phyloP scores from a whole-genome alignment of 371 early-diverging fungal species.

The Rhizomucor pusillus region DNA sequence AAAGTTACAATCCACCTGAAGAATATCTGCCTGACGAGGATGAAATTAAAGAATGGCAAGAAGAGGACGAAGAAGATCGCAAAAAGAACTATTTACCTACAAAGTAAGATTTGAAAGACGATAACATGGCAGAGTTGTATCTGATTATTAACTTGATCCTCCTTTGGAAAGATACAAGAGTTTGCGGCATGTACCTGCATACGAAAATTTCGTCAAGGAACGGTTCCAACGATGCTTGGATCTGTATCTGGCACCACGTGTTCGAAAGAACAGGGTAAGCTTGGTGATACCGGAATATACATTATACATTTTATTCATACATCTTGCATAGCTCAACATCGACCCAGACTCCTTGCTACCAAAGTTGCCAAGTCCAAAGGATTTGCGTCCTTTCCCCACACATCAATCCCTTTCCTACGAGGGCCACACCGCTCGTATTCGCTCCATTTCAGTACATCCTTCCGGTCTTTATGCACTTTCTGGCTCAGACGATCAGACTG shows the following conservation, averaged over 20 bases:
- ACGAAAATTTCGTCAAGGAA: slow-evolving; percentile 85
- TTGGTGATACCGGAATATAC: background rate
- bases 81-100: slow-evolving; percentile 82
- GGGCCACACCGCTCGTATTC: slow-evolving; percentile 82
- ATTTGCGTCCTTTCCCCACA: slow-evolving; percentile 94
- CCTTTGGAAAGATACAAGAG: slow-evolving; percentile 42
- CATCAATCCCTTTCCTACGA: slow-evolving; percentile 71
- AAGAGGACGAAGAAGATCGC: slow-evolving; percentile 76
- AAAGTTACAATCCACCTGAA: slow-evolving; percentile 97
- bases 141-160: too few relatives aligned
- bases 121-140: background rate
- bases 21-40: slow-evolving; percentile 88
- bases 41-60: slow-evolving; percentile 79
- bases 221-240: slow-evolving; percentile 95
- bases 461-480: slow-evolving; percentile 87
- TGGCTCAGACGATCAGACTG: slow-evolving; percentile 86
- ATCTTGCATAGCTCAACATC: slow-evolving; percentile 60
- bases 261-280: slow-evolving; percentile 72
- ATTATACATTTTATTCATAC: background rate
- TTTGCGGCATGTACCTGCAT: slow-evolving; percentile 87
- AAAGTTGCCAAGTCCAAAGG: slow-evolving; percentile 93
- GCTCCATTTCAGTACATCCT: slow-evolving; percentile 85
- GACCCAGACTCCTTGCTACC: slow-evolving; percentile 94
- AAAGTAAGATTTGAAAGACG: slow-evolving; percentile 35
- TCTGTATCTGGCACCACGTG: slow-evolving; percentile 94